Percentiles rank a stretch among this genome's conserved stretches.
Evolutionary conservation across 306 rosid genomes (phyloP).

Genomic region (Pachyrhizus erosus): DNA sequence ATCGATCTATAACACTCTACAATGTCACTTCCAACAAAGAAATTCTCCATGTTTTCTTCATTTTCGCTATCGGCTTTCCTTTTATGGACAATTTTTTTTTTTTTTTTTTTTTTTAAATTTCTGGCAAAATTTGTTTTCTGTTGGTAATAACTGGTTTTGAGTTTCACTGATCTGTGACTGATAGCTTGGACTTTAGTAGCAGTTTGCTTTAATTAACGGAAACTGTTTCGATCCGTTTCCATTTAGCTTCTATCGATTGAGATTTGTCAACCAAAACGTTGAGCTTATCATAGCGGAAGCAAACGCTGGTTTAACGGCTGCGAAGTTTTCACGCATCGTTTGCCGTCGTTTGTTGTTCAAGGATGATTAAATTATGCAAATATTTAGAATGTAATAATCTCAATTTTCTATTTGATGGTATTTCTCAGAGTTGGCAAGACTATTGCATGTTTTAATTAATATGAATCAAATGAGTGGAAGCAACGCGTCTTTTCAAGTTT

Average conservation of each 20-base stretch:
- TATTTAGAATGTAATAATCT: neutral
- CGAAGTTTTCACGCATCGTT: constrained; percentile 13
- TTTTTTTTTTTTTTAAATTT: neutral
- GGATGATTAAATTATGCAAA: constrained; percentile 29
- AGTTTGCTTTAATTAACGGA: constrained; percentile 31
- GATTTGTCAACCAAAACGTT: constrained; percentile 22
- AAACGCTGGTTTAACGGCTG: neutral
- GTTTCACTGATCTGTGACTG: constrained; percentile 43
- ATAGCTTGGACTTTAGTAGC: constrained; percentile 34
- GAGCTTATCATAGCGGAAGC: neutral
- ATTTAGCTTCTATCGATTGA: constrained; percentile 21
- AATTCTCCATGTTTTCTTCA: neutral
- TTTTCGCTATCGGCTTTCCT: neutral
- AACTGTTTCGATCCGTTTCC: constrained; percentile 43
- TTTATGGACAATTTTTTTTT: neutral
- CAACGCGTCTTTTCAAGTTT: constrained; percentile 6
- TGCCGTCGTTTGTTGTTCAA: neutral
- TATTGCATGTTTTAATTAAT: constrained; percentile 15
- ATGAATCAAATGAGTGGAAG: constrained; percentile 17
- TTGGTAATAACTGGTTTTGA: constrained; percentile 20
- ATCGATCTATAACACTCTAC: constrained; percentile 44
- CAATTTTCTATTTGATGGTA: neutral
- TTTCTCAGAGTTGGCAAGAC: neutral
- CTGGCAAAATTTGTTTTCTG: neutral
- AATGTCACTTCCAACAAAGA: neutral